Percentiles rank a stretch among this genome's conserved stretches.
These are phyloP conservation scores for Diutina neorugosa DNA, from an alignment of 1,139 yeast genomes.

Conservation along the genomic window DNA sequence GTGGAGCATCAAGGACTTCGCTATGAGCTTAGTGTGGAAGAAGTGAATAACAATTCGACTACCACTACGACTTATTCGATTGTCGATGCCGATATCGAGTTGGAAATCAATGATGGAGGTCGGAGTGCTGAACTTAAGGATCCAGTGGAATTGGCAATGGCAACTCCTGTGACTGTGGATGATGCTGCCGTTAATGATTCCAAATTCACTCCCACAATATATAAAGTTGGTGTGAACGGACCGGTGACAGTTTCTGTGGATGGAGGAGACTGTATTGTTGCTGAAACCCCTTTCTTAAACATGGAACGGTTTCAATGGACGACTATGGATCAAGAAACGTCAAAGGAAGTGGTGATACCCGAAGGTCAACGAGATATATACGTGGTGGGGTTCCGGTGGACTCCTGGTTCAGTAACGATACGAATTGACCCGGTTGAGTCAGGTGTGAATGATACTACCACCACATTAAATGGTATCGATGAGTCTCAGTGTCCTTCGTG, in stretches of 20 bases:
- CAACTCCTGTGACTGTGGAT: neutral
- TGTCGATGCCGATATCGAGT: neutral
- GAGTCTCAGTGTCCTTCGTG: neutral
- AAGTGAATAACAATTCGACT: neutral
- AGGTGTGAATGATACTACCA: neutral
- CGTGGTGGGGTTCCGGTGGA: neutral
- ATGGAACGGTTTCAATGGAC: slow-evolving; percentile 1
- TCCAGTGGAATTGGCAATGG: neutral
- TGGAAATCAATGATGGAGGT: slow-evolving; percentile 3
- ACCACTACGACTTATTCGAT: neutral
- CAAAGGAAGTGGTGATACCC: neutral
- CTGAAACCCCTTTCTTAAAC: neutral
- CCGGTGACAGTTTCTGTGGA: neutral
- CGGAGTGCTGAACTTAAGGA: neutral
- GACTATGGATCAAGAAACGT: neutral
- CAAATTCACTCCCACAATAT: neutral
- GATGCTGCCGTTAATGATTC: neutral
- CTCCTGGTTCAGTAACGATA: neutral
- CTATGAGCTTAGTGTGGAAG: slow-evolving; percentile 1
- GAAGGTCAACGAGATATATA: neutral
- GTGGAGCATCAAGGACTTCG: neutral
- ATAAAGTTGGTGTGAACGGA: neutral
- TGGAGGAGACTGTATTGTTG: neutral
- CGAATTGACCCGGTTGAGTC: neutral
- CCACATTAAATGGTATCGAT: neutral